These are phyloP conservation scores for Coemansia sp. DNA, from an alignment of 192 early-diverging fungal species.

Conservation along the genomic window DNA sequence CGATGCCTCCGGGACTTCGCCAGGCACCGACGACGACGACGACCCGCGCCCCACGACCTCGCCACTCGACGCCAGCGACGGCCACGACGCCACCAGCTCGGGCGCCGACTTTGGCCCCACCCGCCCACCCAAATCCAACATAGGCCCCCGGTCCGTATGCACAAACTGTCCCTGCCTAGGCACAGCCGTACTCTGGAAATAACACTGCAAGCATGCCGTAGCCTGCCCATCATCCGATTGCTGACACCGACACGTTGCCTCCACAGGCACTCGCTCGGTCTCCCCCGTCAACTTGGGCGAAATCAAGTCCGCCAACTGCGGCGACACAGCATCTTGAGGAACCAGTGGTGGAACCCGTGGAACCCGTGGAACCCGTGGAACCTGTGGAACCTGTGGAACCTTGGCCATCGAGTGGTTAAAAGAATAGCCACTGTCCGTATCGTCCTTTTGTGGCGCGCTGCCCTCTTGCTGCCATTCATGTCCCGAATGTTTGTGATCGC, in stretches of 20 bases:
- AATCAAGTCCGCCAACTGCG: background rate
- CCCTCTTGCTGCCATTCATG: background rate
- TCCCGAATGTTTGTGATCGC: constrained; percentile 17
- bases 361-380: background rate
- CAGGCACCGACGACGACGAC: too few species aligned
- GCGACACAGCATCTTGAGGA: background rate
- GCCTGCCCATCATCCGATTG: too few species aligned
- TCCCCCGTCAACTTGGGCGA: background rate
- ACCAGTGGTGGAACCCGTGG: background rate
- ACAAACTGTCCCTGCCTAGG: constrained; percentile 32
- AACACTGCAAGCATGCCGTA: constrained; percentile 20
- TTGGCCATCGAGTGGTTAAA: too few species aligned
- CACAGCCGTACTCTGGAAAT: constrained; percentile 6
- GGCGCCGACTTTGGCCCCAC: constrained; percentile 3
- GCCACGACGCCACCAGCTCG: constrained; percentile 3
- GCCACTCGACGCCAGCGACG: too few species aligned
- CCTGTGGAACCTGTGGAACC: background rate
- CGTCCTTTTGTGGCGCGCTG: background rate
- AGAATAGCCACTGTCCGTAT: background rate
- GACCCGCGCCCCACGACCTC: too few species aligned
- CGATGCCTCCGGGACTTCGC: constrained; percentile 4
- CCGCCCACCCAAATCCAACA: constrained; percentile 19
- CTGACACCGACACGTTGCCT: too few species aligned
- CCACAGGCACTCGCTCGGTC: background rate
- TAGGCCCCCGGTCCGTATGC: constrained; percentile 36